A percentile compares a stretch with the other conserved stretches of the same genome.
Conservation (phyloP, 345 rosid genomes). For the Arabis alpina region DNA sequence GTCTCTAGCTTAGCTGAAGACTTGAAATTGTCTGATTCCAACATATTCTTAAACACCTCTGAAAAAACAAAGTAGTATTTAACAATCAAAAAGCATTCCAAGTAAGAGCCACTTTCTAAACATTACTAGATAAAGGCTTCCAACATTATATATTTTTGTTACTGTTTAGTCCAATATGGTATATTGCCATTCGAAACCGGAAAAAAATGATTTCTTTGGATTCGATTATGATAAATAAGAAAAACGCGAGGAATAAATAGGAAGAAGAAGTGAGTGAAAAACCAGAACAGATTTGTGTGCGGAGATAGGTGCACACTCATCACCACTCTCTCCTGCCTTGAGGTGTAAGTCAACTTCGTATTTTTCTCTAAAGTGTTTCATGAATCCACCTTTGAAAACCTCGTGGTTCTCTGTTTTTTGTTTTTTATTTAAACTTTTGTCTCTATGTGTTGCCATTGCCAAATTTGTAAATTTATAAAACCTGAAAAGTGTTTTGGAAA, state of each 20-base stretch:
- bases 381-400: constrained; percentile 7
- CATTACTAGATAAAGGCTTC: not conserved
- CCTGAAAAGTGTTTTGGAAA: not conserved
- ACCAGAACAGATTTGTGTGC: constrained; percentile 31
- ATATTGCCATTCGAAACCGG: too few relatives aligned
- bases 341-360: constrained; percentile 24
- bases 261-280: not conserved
- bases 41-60: constrained; percentile 25
- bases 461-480: not conserved
- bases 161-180: too few relatives aligned
- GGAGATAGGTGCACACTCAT: constrained; percentile 9
- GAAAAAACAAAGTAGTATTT: not conserved
- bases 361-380: constrained; percentile 14
- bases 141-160: too few relatives aligned
- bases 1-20: not conserved
- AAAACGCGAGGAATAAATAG: too few relatives aligned
- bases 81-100: not conserved
- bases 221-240: too few relatives aligned
- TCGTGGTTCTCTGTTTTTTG: not conserved
- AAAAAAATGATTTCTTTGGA: too few relatives aligned
- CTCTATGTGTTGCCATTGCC: constrained; percentile 3
- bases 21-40: constrained; percentile 12
- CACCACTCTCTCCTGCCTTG: constrained; percentile 23
- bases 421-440: not conserved
- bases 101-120: not conserved